Evolutionary conservation across 441 rosid genomes (phyloP).

Genomic region (Rhodomyrtus psidioides): DNA sequence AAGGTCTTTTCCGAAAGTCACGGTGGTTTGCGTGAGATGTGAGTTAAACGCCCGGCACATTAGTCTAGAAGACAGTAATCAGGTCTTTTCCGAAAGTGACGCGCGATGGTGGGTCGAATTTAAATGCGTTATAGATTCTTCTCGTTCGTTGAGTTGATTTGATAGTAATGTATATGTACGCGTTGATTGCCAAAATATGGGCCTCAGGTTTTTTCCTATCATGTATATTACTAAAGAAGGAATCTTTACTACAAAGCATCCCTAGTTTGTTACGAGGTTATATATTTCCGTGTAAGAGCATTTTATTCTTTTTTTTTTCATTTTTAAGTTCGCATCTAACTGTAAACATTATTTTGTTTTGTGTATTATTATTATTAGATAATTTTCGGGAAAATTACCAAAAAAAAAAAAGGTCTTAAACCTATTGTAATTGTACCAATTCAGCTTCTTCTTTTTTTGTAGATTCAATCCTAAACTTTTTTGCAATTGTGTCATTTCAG

Average conservation of each 20-base stretch:
- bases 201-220: fast-evolving
- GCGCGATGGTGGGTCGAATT: not conserved
- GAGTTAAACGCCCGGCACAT: too few species aligned
- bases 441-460: too few species aligned
- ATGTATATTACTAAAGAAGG: not conserved
- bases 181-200: not conserved
- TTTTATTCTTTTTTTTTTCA: not conserved
- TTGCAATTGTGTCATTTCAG: too few species aligned
- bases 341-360: not conserved
- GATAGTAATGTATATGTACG: fast-evolving
- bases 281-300: not conserved
- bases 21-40: too few species aligned
- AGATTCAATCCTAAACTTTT: too few species aligned
- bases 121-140: not conserved
- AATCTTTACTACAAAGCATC: not conserved
- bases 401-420: too few species aligned
- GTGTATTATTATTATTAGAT: not conserved
- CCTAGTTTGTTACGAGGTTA: not conserved
- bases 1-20: not conserved
- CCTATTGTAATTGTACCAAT: too few species aligned
- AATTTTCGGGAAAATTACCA: not conserved
- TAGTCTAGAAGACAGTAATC: not conserved
- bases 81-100: not conserved
- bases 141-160: not conserved
- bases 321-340: not conserved